Evolutionary conservation across 495 filamentous ascomycete species (phyloP).

Genomic region (Acidiella bohemica): DNA sequence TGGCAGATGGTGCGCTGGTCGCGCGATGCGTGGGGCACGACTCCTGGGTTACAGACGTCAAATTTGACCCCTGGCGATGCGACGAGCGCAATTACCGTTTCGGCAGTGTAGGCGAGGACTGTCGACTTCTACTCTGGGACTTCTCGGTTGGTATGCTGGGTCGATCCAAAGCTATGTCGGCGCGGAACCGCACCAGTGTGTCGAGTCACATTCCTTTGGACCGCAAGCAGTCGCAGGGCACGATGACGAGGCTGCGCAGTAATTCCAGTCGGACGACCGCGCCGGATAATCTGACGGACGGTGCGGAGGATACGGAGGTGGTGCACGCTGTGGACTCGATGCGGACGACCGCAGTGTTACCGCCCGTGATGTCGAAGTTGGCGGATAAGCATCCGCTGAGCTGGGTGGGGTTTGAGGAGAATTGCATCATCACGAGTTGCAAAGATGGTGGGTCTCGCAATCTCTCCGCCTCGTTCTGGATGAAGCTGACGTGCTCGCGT

Average conservation of each 20-base stretch:
- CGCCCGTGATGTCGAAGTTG: constrained; percentile 85
- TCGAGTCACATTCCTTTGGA: constrained; percentile 23
- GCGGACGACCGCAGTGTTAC: constrained; percentile 67
- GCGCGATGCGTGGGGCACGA: constrained; percentile 89
- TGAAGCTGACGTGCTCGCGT: not conserved
- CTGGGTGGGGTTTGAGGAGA: constrained; percentile 83
- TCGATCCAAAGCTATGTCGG: constrained; percentile 63
- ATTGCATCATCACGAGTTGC: constrained; percentile 84
- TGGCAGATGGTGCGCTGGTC: constrained; percentile 69
- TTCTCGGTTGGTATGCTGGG: constrained; percentile 94
- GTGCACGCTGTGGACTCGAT: constrained; percentile 71
- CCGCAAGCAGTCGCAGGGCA: constrained; percentile 22
- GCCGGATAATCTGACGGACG: constrained; percentile 29
- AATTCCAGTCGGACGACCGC: constrained; percentile 43
- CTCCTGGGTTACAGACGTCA: constrained; percentile 85
- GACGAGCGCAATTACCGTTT: constrained; percentile 90
- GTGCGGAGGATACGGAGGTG: constrained; percentile 31
- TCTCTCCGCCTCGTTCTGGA: not conserved
- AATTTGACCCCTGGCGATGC: constrained; percentile 93
- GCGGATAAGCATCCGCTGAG: constrained; percentile 75
- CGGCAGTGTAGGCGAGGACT: constrained; percentile 90
- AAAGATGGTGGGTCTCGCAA: constrained; percentile 50
- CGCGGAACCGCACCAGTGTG: constrained; percentile 39
- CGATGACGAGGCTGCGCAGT: constrained; percentile 47
- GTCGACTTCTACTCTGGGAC: constrained; percentile 84